Conservation (phyloP, 1,139 yeast species). For the Candida glucosophila region DNA sequence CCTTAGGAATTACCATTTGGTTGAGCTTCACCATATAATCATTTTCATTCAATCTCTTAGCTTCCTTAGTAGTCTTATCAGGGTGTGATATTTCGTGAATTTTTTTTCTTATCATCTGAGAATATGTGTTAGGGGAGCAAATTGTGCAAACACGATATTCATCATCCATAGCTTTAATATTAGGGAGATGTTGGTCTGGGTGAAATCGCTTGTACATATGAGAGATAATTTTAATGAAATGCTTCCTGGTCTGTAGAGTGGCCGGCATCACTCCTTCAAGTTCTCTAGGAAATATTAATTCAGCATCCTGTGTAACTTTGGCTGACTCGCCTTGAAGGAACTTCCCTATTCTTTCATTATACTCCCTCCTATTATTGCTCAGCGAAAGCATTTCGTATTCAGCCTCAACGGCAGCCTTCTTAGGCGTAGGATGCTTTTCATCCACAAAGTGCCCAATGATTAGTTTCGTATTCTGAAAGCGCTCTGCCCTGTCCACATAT, state of each 20-base stretch:
- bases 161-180: constrained; percentile 33
- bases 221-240: constrained; percentile 35
- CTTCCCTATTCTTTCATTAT: constrained; percentile 11
- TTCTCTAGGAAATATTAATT: constrained; percentile 26
- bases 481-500: constrained; percentile 13
- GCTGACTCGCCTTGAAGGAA: constrained; percentile 8
- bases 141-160: constrained; percentile 42
- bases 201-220: constrained; percentile 24
- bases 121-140: constrained; percentile 29
- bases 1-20: constrained; percentile 29
- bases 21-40: constrained; percentile 22
- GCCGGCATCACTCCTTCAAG: constrained; percentile 45
- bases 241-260: constrained; percentile 38
- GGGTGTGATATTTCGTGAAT: constrained; percentile 27
- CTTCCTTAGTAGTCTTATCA: constrained; percentile 11
- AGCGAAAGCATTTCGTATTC: constrained; percentile 19
- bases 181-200: constrained; percentile 25
- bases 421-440: constrained; percentile 10
- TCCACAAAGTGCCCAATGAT: constrained; percentile 10
- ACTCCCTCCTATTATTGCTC: constrained; percentile 16
- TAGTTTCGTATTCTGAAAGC: constrained; percentile 16
- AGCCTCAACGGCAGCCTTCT: constrained; percentile 17
- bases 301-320: constrained; percentile 18
- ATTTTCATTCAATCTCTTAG: constrained; percentile 11
- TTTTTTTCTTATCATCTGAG: constrained; percentile 26